Conservation (phyloP, 331 rosid species). For the Rhamnella rubrinervis region DNA sequence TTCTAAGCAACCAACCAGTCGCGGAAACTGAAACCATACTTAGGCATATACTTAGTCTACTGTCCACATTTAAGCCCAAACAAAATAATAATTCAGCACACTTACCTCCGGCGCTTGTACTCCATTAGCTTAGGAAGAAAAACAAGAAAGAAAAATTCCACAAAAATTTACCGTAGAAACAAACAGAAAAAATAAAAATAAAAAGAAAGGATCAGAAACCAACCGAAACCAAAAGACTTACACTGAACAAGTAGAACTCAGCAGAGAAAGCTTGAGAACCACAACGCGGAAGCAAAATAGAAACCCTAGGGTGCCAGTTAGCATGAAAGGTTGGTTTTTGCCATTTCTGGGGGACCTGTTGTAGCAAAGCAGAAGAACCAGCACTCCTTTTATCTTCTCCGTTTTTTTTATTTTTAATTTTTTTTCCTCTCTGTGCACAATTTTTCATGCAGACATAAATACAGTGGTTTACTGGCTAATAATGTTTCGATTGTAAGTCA, state of each 20-base stretch:
- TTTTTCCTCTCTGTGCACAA: neutral
- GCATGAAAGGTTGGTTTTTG: conserved; percentile 1
- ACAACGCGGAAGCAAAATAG: neutral
- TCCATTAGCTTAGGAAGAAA: neutral
- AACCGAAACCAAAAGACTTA: neutral
- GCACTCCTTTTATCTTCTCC: conserved; percentile 25
- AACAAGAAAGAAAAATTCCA: neutral
- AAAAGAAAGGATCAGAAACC: neutral
- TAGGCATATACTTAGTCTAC: neutral
- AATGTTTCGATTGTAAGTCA: too few relatives aligned
- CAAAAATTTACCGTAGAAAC: conserved; percentile 3
- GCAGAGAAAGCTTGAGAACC: neutral
- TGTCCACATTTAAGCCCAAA: too few relatives aligned
- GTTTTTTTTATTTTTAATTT: neutral
- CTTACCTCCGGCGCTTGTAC: neutral
- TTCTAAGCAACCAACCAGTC: conserved; percentile 1
- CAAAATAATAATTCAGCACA: too few relatives aligned
- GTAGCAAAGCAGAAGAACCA: conserved; percentile 14
- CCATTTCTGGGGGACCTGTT: conserved; percentile 9
- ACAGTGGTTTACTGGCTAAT: neutral
- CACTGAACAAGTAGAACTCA: neutral
- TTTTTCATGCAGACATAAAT: conserved; percentile 5
- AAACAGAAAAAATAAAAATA: neutral
- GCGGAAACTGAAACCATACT: neutral
- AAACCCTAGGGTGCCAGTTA: conserved; percentile 10